A percentile compares a stretch with the other conserved stretches of the same genome.
Evolutionary conservation across 2,329 filamentous ascomycete genomes (phyloP).

Genomic region (Aphanoascus verrucosus): DNA sequence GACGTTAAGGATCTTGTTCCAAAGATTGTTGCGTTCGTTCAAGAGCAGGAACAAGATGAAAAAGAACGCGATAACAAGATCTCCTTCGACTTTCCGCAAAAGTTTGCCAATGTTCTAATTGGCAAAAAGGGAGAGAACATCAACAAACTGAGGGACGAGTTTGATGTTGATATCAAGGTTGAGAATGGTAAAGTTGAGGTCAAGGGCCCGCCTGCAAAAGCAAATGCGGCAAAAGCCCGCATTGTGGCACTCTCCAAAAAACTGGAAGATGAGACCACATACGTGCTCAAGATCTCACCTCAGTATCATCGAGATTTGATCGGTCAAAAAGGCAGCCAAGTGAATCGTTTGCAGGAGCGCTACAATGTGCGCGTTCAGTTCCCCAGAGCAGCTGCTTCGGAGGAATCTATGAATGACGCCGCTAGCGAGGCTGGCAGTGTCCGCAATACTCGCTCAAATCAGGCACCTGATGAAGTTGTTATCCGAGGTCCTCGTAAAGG

Average conservation of each 20-base stretch:
- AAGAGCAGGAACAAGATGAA: constrained; percentile 83
- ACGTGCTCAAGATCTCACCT: constrained; percentile 78
- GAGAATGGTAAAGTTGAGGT: constrained; percentile 90
- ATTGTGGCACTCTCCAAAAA: constrained; percentile 70
- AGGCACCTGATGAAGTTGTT: constrained; percentile 77
- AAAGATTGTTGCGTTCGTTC: constrained; percentile 69
- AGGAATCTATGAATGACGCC: constrained; percentile 58
- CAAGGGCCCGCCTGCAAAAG: constrained; percentile 91
- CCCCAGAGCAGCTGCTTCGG: constrained; percentile 62
- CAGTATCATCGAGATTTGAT: constrained; percentile 94
- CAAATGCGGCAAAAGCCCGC: constrained; percentile 71
- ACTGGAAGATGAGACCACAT: constrained; percentile 81
- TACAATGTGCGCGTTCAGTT: constrained; percentile 96
- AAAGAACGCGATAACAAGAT: constrained; percentile 81
- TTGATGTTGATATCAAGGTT: constrained; percentile 71
- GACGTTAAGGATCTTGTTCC: constrained; percentile 60
- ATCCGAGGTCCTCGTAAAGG: constrained; percentile 87
- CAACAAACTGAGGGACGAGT: constrained; percentile 57
- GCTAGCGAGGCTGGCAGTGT: constrained; percentile 53
- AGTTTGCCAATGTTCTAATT: constrained; percentile 78
- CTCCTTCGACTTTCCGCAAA: constrained; percentile 87
- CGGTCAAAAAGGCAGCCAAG: constrained; percentile 72
- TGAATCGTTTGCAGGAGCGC: constrained; percentile 81
- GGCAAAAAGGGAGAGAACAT: constrained; percentile 58
- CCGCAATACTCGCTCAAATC: constrained; percentile 55